phyloP scores from a whole-genome alignment of 2,329 filamentous ascomycete species.

The Lachnellula arida region DNA sequence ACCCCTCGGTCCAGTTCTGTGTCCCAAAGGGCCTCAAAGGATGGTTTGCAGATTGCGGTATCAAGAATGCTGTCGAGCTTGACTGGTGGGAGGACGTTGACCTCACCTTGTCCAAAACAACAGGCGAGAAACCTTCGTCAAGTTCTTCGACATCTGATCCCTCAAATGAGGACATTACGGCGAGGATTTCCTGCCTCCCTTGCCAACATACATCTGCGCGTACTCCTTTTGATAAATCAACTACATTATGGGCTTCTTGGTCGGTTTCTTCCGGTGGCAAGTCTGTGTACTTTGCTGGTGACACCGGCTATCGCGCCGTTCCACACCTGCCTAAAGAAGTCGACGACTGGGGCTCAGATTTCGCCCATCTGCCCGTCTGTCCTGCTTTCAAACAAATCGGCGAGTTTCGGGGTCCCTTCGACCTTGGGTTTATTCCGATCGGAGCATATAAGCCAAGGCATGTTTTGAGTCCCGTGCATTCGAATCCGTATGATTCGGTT shows the following conservation, averaged over 20 bases:
- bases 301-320: conserved; percentile 83
- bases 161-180: conserved; percentile 50
- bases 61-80: conserved; percentile 75
- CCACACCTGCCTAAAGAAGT: conserved; percentile 52
- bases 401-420: conserved; percentile 74
- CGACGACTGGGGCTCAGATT: conserved; percentile 67
- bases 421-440: conserved; percentile 86
- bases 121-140: conserved; percentile 26
- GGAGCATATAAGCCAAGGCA: conserved; percentile 73
- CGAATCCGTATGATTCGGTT: conserved; percentile 78
- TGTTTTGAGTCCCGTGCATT: conserved; percentile 75
- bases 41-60: conserved; percentile 70
- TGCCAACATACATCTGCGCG: conserved; percentile 76
- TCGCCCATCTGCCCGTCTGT: conserved; percentile 65
- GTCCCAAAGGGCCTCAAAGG: conserved; percentile 74
- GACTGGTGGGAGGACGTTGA: conserved; percentile 92
- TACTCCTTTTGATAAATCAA: conserved; percentile 57
- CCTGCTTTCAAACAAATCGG: conserved; percentile 85
- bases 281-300: conserved; percentile 82
- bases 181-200: conserved; percentile 71
- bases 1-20: conserved; percentile 81
- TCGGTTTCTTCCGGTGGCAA: conserved; percentile 65
- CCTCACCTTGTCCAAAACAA: conserved; percentile 50
- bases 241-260: conserved; percentile 86
- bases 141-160: conserved; percentile 16